Conservation (phyloP, 2,329 filamentous ascomycete genomes). For the Microsporum canis region DNA sequence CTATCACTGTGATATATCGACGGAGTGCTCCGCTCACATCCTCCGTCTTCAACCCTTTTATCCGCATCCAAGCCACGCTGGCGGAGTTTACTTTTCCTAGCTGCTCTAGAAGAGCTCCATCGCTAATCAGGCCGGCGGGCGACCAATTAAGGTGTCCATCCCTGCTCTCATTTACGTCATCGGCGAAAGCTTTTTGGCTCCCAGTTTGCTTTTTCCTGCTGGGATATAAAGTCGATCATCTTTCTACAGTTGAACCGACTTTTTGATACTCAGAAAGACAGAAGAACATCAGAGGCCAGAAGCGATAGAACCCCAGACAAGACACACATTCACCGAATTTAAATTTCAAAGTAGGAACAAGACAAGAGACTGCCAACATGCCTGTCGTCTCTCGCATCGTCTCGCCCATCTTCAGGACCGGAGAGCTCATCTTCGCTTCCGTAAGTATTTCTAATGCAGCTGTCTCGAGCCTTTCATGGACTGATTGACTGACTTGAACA, state of each 20-base stretch:
- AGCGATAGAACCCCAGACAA: too few species aligned
- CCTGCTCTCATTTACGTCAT: not conserved
- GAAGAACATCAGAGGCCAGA: too few species aligned
- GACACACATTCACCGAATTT: not conserved
- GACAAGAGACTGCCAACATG: constrained; percentile 26
- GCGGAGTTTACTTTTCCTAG: too few species aligned
- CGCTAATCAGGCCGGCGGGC: not conserved
- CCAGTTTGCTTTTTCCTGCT: not conserved
- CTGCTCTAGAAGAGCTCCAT: not conserved
- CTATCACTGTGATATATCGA: too few species aligned
- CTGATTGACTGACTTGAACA: not conserved
- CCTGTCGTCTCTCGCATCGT: constrained; percentile 43
- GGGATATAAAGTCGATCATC: not conserved
- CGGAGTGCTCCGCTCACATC: too few species aligned
- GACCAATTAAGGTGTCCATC: not conserved
- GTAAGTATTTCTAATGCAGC: constrained; percentile 34
- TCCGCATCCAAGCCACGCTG: too few species aligned
- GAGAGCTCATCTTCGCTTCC: constrained; percentile 57
- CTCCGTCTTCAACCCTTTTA: too few species aligned
- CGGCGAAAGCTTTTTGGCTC: not conserved
- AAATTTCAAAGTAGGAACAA: not conserved
- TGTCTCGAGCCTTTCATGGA: not conserved
- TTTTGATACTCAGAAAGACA: not conserved
- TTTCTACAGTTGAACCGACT: not conserved
- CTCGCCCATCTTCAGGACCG: constrained; percentile 48